Conservation (phyloP, 441 rosid species). For the Manihot esculenta region DNA sequence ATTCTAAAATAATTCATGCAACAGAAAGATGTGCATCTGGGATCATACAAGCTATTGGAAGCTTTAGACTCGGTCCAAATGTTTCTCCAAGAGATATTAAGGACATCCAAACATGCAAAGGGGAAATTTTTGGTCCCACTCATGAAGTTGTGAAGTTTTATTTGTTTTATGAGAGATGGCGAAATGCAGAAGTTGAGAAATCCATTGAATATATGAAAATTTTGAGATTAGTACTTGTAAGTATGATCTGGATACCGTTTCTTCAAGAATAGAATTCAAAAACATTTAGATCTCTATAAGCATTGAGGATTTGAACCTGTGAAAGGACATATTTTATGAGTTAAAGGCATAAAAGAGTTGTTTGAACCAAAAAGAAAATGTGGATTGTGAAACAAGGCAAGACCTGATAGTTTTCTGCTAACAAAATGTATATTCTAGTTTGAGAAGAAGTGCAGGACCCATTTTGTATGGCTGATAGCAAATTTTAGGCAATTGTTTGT, state of each 20-base stretch:
- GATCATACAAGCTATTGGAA: slow-evolving; percentile 77
- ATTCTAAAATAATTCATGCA: slow-evolving; percentile 73
- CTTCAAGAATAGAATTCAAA: neutral
- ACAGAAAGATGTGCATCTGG: slow-evolving; percentile 82
- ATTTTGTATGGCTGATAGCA: neutral
- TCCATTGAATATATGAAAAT: slow-evolving; percentile 49
- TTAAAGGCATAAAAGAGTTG: neutral
- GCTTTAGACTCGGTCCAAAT: slow-evolving; percentile 76
- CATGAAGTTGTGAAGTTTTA: slow-evolving; percentile 66
- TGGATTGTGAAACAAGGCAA: neutral
- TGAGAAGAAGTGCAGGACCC: neutral
- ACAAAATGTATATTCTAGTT: neutral
- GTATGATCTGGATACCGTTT: slow-evolving; percentile 24
- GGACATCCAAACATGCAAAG: slow-evolving; percentile 36
- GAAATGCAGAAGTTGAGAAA: slow-evolving; percentile 73
- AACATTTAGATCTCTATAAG: neutral
- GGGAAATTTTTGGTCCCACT: slow-evolving; percentile 43
- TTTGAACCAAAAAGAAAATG: neutral
- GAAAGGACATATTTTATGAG: neutral
- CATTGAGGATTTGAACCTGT: neutral
- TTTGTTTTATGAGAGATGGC: slow-evolving; percentile 81
- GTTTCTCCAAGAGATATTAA: slow-evolving; percentile 72
- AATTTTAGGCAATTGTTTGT: neutral
- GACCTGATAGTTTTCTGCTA: neutral
- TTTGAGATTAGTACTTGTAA: slow-evolving; percentile 50